Evolutionary conservation across 148 eudicot species (phyloP), one percentile per base, ranked within the genome.

Genomic region (Persicaria maculosa): DNA sequence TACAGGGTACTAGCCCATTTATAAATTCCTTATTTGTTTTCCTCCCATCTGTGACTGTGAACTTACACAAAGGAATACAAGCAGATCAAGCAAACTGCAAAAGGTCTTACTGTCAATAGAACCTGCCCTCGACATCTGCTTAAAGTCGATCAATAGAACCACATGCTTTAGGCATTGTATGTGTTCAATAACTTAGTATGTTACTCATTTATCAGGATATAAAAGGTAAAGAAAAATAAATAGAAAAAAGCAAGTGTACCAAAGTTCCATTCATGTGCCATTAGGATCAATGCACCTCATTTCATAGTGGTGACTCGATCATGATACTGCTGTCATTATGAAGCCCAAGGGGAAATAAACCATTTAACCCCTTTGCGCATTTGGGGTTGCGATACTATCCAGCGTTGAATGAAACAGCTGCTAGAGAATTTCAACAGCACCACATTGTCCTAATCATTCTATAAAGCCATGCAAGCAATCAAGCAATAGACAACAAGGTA

Each of bases 261-360:
- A 84, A 70, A 81, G 87, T 73, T 84, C 87, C 55, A 84, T 83
- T 85, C 87, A 84, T 50, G 83, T 72, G 70, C 87, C 82, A 73
- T 80, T 72, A 14, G 85, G 79, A 76, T 84, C 85, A 62, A 84
- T 84, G 74, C 87, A 84, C 40, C 76, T 84, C 87, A 57, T 85
- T 85, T 77, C 87, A 83, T 40, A 45, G 25, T 14, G 17, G 19
- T 15, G 47, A 65, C 17, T 31, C 40, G 40, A 31, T 65, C 19
- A 65, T 65, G 25, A 65, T 9, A 62, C 5, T 62, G 11, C 68
- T 25, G 44, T 61, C 16, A 22, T 22, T 11, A 10, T 43, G 44
- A 31, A 31, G 2, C 3, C 20, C 9, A 11, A 19, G 8, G 64
- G 2, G n/a, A 58, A 19, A 20, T 2, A 58, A 58, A 25, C 68